Evolutionary conservation across 1,139 yeast species (phyloP), one percentile per base, ranked within the genome.

Genomic region (Geotrichum phurueaensis): DNA sequence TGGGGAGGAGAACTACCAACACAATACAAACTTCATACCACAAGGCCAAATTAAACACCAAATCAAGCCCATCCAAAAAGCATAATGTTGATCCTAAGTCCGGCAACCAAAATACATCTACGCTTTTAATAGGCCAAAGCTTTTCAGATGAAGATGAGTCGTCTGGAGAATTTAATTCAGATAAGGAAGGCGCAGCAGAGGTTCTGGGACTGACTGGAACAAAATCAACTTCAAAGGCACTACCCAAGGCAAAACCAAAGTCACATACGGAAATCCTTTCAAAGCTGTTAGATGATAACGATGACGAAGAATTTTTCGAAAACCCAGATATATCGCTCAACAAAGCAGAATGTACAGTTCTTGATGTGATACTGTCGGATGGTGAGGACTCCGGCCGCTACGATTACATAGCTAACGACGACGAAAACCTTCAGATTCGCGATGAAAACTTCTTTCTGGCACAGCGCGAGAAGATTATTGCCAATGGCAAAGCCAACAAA

Each of bases 341-440:
- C 20, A 22, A 33, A 2, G 5, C 50, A 36, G 15, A 18, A 36
- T 27, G 10, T 23, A 2, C 50, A 53, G 39, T 18, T 1, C 52
- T 47, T 23, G 51, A 47, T 13, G 18, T 39, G 6, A 47, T 54
- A 25, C 25, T 54, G n/a, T 20, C n/a, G 15, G 23, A 23, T 36
- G 27, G 36, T 25, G 48, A 50, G 36, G 60, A 57, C 31, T 22
- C 29, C 6, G 27, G 22, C 6, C 53, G 48, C 50, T 57, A 57
- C 53, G 57, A 53, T 15, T 15, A 31, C n/a, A 36, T 36, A 36
- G 18, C 13, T n/a, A 36, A 36, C 43, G 18, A 36, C 43, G 43
- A 36, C 18, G 43, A 36, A 13, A n/a, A 36, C 18, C 43, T 36
- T 6, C 43, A 36, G 43, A n/a, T 36, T n/a, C 43, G 43, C 18